Conservation (phyloP, 2,329 filamentous ascomycete species). For the Sordariomycetes sp. region DNA sequence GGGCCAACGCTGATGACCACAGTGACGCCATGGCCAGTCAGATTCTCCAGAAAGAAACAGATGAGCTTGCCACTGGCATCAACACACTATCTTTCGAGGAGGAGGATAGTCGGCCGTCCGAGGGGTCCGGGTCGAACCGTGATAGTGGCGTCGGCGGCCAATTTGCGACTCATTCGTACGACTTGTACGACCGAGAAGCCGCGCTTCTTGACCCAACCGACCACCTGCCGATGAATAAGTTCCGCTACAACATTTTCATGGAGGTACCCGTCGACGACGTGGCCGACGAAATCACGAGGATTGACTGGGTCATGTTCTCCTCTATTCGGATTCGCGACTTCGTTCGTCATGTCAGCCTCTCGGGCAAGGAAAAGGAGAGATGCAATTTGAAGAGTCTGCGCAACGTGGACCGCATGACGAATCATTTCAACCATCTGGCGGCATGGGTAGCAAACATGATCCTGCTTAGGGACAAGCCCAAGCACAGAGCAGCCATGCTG, state of each 20-base stretch:
- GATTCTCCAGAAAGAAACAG: conserved; percentile 27
- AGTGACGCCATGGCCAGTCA: conserved; percentile 23
- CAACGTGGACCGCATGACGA: conserved; percentile 91
- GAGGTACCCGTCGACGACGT: conserved; percentile 76
- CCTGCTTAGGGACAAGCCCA: conserved; percentile 86
- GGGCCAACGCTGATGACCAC: conserved; percentile 71
- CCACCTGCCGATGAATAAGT: conserved; percentile 65
- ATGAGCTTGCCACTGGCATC: conserved; percentile 30
- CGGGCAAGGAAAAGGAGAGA: conserved; percentile 60
- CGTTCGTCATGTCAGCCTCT: conserved; percentile 79
- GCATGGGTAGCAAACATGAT: conserved; percentile 79
- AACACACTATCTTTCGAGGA: conserved; percentile 40
- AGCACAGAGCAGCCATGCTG: conserved; percentile 82
- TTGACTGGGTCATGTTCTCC: conserved; percentile 98
- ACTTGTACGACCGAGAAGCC: conserved; percentile 75
- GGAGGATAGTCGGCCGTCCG: conserved; percentile 33
- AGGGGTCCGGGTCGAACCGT: conserved; percentile 34
- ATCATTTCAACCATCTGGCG: conserved; percentile 81
- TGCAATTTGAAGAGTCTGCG: conserved; percentile 69
- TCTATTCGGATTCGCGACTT: conserved; percentile 89
- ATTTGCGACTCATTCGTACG: conserved; percentile 56
- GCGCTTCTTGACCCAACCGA: conserved; percentile 61
- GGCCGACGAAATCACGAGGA: conserved; percentile 83
- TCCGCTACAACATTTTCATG: conserved; percentile 87
- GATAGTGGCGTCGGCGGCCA: conserved; percentile 29